Base-by-base conservation (phyloP, 148 eudicot species). In the Camellia sinensis region DNA sequence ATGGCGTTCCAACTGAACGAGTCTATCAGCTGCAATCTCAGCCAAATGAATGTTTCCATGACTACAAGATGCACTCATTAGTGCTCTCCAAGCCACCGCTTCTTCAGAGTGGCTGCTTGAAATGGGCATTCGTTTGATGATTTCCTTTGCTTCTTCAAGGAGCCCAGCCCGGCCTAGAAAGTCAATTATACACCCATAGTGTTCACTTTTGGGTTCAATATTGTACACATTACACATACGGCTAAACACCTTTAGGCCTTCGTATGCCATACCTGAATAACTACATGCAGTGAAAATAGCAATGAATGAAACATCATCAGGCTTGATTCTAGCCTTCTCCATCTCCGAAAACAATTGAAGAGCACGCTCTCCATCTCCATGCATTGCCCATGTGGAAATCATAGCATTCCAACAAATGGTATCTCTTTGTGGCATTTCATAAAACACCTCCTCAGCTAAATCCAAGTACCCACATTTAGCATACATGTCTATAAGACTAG, bases 401-500 rank as follows among this genome's bases (percentile, higher is more conserved):
- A 86, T 83, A 41, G 82, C 81, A 79, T 83, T 86, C 86, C 86
- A 86, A 56, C 80, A 83, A 56, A 78, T 66, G 11, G 85, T 68
- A 73, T 86, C 86, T 72, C 84, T 81, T 0, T 56, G 57, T 7
- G 80, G 80, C 88, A 83, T 86, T 81, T 75, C 52, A 64, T 75
- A 21, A 48, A 86, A 86, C 75, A 83, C 82, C 56, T 83, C 66
- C 71, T 81, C 84, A 1, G 86, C 88, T 17, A 79, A 56, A 81
- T 86, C 80, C 73, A 83, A 75, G 64, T 53, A 64, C 78, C 88
- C 86, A 79, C 88, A 83, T 81, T 83, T 86, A 11, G 78, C 60
- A 66, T 86, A 86, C 86, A 86, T 78, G 29, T 83, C 84, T 37
- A 86, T 74, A 6, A 86, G 65, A 22, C 86, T 84, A 61, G 88